These are phyloP conservation scores for Isatis tinctoria DNA, from an alignment of 345 rosid genomes.

Conservation along the genomic window DNA sequence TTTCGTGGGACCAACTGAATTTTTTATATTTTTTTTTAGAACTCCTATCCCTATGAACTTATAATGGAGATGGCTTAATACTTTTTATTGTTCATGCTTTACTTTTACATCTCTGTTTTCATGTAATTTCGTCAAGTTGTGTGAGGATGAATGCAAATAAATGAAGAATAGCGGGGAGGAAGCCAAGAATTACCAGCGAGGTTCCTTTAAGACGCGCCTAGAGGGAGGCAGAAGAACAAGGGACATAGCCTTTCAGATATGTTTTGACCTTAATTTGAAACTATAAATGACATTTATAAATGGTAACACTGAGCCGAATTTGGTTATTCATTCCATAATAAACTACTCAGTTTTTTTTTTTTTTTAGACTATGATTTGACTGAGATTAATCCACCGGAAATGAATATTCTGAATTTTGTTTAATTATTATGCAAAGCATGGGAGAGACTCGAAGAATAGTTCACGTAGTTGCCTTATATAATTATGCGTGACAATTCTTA, in stretches of 20 bases:
- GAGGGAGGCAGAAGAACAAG: background rate
- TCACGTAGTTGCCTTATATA: background rate
- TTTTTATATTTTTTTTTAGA: too few species aligned
- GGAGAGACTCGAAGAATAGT: background rate
- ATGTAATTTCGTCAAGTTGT: background rate
- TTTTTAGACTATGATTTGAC: background rate
- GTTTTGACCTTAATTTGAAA: background rate
- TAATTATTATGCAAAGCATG: background rate
- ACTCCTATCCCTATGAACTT: too few species aligned
- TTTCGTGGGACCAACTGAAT: too few species aligned
- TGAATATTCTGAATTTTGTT: background rate
- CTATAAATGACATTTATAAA: background rate
- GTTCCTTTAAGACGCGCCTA: background rate
- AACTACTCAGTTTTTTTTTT: background rate
- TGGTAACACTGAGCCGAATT: background rate
- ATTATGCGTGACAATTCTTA: background rate
- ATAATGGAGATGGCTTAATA: too few species aligned
- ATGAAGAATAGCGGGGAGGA: background rate
- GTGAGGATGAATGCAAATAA: background rate
- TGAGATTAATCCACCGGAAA: background rate
- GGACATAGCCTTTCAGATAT: background rate
- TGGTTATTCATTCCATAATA: background rate
- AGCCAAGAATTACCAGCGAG: background rate
- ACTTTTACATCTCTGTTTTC: background rate
- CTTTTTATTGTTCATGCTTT: too few species aligned